phyloP scores from a whole-genome alignment of 495 filamentous ascomycete species.

The Talaromyces borbonicus region DNA sequence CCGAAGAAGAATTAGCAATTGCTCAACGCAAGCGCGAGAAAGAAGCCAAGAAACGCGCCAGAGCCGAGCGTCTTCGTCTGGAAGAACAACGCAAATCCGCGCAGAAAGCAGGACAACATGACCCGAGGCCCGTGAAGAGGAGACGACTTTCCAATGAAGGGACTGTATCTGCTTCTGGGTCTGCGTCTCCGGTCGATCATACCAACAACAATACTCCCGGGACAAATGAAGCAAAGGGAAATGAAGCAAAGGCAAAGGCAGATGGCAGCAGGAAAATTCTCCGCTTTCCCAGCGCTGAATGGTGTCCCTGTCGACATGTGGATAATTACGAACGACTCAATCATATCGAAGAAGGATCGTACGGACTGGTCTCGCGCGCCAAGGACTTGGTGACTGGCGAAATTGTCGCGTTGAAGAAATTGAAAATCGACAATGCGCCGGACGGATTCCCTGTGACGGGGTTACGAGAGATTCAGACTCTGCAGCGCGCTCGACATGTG shows the following conservation, averaged over 20 bases:
- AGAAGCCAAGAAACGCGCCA: conserved; percentile 77
- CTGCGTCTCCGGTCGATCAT: no score
- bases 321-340: conserved; percentile 89
- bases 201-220: no score
- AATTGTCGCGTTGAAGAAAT: conserved; percentile 85
- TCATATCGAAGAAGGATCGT: conserved; percentile 94
- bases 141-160: conserved; percentile 38
- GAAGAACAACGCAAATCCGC: conserved; percentile 12
- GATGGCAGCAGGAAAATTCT: conserved; percentile 37
- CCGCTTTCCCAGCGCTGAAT: conserved; percentile 58
- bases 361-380: conserved; percentile 88
- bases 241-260: conserved; percentile 17
- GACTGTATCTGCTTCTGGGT: conserved; percentile 7
- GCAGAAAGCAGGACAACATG: conserved; percentile 7
- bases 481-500: conserved; percentile 52
- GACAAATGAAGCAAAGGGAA: conserved; percentile 14
- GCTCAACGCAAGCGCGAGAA: conserved; percentile 74
- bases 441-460: conserved; percentile 91
- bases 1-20: conserved; percentile 57
- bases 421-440: conserved; percentile 79
- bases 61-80: conserved; percentile 71
- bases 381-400: conserved; percentile 70
- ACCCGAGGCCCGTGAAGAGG: conserved; percentile 25
- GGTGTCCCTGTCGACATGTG: conserved; percentile 69
- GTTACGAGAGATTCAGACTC: conserved; percentile 74